Percentiles rank a stretch among this genome's conserved stretches.
Evolutionary conservation across 2,329 filamentous ascomycete genomes (phyloP).

Genomic region (Lachnellula suecica): DNA sequence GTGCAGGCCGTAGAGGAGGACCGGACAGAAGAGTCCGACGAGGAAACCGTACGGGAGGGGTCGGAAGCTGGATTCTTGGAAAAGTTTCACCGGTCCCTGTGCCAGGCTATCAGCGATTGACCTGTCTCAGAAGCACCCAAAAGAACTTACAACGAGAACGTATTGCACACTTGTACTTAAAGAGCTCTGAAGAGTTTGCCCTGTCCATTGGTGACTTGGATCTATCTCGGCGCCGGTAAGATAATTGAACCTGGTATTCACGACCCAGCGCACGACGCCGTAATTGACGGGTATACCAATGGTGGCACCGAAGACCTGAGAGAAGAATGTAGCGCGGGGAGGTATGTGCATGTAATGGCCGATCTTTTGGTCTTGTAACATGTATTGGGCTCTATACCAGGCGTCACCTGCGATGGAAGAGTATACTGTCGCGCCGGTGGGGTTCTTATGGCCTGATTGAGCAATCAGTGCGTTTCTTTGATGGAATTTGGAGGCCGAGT

Average conservation of each 20-base stretch:
- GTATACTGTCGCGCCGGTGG: slow-evolving; percentile 56
- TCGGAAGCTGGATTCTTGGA: slow-evolving; percentile 46
- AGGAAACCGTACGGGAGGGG: slow-evolving; percentile 54
- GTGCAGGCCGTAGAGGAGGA: slow-evolving; percentile 51
- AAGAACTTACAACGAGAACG: slow-evolving; percentile 52
- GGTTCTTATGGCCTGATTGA: slow-evolving; percentile 56
- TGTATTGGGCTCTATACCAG: slow-evolving; percentile 58
- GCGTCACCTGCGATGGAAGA: slow-evolving; percentile 60
- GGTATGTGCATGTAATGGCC: slow-evolving; percentile 64
- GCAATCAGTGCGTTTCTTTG: no score
- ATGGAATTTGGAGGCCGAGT: no score
- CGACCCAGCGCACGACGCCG: slow-evolving; percentile 58
- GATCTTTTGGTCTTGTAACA: slow-evolving; percentile 64
- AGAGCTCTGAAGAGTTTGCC: slow-evolving; percentile 48
- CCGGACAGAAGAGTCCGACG: slow-evolving; percentile 45
- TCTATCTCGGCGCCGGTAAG: slow-evolving; percentile 49
- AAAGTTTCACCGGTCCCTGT: slow-evolving; percentile 47
- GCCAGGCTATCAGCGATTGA: background rate
- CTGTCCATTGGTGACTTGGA: slow-evolving; percentile 61
- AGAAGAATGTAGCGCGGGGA: slow-evolving; percentile 58
- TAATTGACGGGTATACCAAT: slow-evolving; percentile 63
- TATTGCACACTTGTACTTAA: slow-evolving; percentile 60
- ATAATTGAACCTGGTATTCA: slow-evolving; percentile 56
- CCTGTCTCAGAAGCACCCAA: background rate
- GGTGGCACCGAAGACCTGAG: slow-evolving; percentile 57